A percentile compares a stretch with the other conserved stretches of the same genome.
phyloP scores from a whole-genome alignment of 768 basidiomycete genomes.

The Amanita fuliginea region DNA sequence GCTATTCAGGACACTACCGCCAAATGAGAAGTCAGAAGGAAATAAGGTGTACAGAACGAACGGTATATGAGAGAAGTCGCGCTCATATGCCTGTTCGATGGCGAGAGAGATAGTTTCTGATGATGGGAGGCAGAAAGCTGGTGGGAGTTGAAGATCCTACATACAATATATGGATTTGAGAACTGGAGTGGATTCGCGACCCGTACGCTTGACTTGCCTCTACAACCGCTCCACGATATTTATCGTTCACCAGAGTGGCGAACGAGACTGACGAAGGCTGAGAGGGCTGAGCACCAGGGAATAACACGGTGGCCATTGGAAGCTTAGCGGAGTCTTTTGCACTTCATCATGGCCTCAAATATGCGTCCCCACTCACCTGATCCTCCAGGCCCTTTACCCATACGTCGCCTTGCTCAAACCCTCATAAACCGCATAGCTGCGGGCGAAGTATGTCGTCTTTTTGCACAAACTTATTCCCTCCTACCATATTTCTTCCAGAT shows the following conservation, averaged over 20 bases:
- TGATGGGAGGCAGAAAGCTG: slow-evolving; percentile 73
- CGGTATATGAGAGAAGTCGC: slow-evolving; percentile 94
- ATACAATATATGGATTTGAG: slow-evolving; percentile 1
- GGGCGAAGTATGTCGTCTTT: slow-evolving; percentile 37
- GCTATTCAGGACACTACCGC: slow-evolving; percentile 58
- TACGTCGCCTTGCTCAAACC: slow-evolving; percentile 67
- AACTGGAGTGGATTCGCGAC: background rate
- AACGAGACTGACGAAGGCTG: background rate
- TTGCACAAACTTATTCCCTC: background rate
- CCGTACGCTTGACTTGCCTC: slow-evolving; percentile 40
- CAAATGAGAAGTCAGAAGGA: background rate
- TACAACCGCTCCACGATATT: slow-evolving; percentile 84
- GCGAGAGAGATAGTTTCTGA: slow-evolving; percentile 65
- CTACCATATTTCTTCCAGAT: slow-evolving; percentile 12
- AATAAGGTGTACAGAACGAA: slow-evolving; percentile 18
- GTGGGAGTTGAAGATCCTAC: slow-evolving; percentile 79
- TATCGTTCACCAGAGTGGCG: slow-evolving; percentile 22
- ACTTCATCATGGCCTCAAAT: background rate
- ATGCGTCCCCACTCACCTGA: slow-evolving; percentile 5
- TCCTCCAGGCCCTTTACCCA: slow-evolving; percentile 42
- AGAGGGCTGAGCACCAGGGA: slow-evolving; percentile 10
- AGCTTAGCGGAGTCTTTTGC: no score
- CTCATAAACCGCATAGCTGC: slow-evolving; percentile 89
- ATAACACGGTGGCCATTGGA: background rate
- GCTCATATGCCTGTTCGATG: slow-evolving; percentile 83